phyloP scores from a whole-genome alignment of 345 rosid genomes.

The Pugionium cornutum region DNA sequence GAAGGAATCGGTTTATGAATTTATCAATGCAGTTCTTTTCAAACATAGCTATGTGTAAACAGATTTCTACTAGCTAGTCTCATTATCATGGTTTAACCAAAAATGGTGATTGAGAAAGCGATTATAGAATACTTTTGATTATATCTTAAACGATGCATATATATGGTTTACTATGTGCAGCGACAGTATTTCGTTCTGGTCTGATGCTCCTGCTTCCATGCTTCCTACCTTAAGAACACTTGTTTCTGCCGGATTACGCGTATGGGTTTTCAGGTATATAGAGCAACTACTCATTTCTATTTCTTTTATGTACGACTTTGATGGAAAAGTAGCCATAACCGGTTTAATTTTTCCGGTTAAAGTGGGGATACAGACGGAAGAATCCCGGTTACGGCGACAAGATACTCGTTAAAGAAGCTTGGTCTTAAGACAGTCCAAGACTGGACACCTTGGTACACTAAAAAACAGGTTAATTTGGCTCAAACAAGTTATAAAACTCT shows the following conservation, averaged over 20 bases:
- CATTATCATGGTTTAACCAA: constrained; percentile 1
- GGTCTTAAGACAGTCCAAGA: constrained; percentile 57
- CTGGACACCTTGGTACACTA: constrained; percentile 80
- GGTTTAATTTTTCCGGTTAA: neutral
- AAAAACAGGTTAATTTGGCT: constrained; percentile 49
- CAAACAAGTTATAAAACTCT: neutral
- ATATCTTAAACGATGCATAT: constrained; percentile 2
- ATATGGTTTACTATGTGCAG: constrained; percentile 40
- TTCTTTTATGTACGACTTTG: neutral
- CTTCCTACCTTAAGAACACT: constrained; percentile 73
- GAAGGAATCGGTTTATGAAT: neutral
- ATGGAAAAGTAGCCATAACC: neutral
- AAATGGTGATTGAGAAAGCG: neutral
- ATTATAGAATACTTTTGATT: neutral
- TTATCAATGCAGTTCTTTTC: too few species aligned
- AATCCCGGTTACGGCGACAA: constrained; percentile 72
- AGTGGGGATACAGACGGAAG: constrained; percentile 96
- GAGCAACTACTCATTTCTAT: neutral
- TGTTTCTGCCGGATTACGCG: constrained; percentile 62
- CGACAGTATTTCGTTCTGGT: constrained; percentile 48
- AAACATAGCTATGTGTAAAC: too few species aligned
- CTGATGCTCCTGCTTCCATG: constrained; percentile 62
- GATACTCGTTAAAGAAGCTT: constrained; percentile 68
- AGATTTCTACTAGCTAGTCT: neutral
- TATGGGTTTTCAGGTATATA: constrained; percentile 74